Conservation (phyloP, 2,329 filamentous ascomycete genomes). For the Basipetospora sp. region DNA sequence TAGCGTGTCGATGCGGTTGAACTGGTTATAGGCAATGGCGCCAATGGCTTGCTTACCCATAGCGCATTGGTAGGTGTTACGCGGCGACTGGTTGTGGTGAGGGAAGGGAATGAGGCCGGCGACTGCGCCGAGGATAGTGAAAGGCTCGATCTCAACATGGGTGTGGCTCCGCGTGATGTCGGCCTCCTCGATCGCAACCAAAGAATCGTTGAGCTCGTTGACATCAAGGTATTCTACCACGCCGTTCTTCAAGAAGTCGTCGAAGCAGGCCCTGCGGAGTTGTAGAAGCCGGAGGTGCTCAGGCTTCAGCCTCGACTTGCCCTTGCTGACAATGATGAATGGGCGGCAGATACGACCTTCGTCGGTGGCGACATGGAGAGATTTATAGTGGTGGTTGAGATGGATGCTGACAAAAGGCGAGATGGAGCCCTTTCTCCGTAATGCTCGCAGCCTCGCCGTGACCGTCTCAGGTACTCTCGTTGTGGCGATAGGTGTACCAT, state of each 20-base stretch:
- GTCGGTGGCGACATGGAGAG: constrained; percentile 90
- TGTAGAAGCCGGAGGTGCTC: constrained; percentile 70
- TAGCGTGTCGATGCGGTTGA: constrained; percentile 88
- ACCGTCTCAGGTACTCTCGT: constrained; percentile 80
- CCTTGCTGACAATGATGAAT: constrained; percentile 85
- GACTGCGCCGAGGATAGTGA: constrained; percentile 88
- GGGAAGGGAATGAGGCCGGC: constrained; percentile 94
- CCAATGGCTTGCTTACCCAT: constrained; percentile 99
- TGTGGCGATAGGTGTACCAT: constrained; percentile 82
- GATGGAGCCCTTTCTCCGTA: constrained; percentile 78
- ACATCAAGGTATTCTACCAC: constrained; percentile 94
- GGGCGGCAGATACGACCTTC: constrained; percentile 93
- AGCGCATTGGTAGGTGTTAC: constrained; percentile 97
- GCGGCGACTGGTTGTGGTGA: constrained; percentile 94
- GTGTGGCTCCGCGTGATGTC: constrained; percentile 74
- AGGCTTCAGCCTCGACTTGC: constrained; percentile 62
- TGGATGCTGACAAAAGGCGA: constrained; percentile 95
- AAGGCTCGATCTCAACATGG: constrained; percentile 94
- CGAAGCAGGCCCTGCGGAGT: constrained; percentile 73
- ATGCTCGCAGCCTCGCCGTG: constrained; percentile 66
- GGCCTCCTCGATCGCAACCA: constrained; percentile 78
- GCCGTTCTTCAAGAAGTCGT: constrained; percentile 80
- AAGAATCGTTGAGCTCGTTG: constrained; percentile 93
- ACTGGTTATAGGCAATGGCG: constrained; percentile 95
- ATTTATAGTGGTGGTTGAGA: constrained; percentile 81